These are phyloP conservation scores for Beauveria caledonica DNA, from an alignment of 2,329 filamentous ascomycete genomes.

Conservation along the genomic window DNA sequence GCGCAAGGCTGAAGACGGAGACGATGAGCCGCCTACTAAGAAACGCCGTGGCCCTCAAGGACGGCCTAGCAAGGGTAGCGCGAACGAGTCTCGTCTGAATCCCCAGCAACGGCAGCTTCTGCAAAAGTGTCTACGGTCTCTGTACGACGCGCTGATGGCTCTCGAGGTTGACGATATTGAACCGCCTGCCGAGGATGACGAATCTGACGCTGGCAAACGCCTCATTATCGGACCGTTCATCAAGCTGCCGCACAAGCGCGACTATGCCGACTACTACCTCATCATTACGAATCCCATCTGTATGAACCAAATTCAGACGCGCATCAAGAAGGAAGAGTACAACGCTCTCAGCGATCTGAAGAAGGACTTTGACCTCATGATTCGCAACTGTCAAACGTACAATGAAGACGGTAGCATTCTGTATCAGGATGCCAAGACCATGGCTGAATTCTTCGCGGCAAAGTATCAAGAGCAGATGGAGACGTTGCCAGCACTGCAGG, in stretches of 20 bases:
- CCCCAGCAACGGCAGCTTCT: constrained; percentile 66
- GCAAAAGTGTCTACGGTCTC: constrained; percentile 66
- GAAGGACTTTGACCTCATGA: constrained; percentile 75
- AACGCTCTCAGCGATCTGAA: constrained; percentile 70
- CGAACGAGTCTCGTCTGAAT: constrained; percentile 42
- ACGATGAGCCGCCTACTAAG: constrained; percentile 70
- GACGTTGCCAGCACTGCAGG: constrained; percentile 46
- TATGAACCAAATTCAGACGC: constrained; percentile 90
- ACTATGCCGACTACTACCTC: constrained; percentile 92
- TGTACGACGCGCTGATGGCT: constrained; percentile 75
- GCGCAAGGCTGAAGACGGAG: constrained; percentile 75
- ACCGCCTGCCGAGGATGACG: constrained; percentile 47
- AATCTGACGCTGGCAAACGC: constrained; percentile 55
- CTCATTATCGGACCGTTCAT: constrained; percentile 91
- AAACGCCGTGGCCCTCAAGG: constrained; percentile 66
- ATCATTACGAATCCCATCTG: constrained; percentile 89
- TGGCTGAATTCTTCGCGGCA: constrained; percentile 60
- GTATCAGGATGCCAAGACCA: constrained; percentile 84
- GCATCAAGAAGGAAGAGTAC: constrained; percentile 96
- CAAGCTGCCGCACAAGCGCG: constrained; percentile 77
- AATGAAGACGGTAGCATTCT: constrained; percentile 93
- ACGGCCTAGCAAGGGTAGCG: constrained; percentile 52
- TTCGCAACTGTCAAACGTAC: constrained; percentile 87
- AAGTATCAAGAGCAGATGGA: constrained; percentile 46
- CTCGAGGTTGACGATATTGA: constrained; percentile 70